phyloP scores from a whole-genome alignment of 345 rosid genomes.

The Nasturtium officinale region DNA sequence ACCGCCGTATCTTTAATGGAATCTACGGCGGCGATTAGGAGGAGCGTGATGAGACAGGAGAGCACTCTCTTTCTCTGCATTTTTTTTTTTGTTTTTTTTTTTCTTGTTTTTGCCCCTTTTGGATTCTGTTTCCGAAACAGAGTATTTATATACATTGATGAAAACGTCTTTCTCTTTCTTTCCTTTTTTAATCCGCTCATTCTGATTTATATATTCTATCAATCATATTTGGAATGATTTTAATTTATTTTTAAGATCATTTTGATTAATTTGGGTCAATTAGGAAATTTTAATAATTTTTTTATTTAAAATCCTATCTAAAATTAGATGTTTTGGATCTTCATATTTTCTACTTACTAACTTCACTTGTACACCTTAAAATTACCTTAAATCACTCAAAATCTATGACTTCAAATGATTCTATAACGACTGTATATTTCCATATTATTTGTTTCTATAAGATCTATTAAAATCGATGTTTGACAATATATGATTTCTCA shows the following conservation, averaged over 20 bases:
- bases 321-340: too few relatives aligned
- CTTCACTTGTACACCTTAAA: too few relatives aligned
- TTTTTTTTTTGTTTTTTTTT: neutral
- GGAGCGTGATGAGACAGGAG: constrained; percentile 25
- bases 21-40: constrained; percentile 21
- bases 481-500: neutral
- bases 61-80: constrained; percentile 23
- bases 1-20: constrained; percentile 16
- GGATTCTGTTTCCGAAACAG: constrained; percentile 31
- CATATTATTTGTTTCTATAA: too few relatives aligned
- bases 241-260: too few relatives aligned
- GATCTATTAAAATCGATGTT: too few relatives aligned
- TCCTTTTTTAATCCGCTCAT: neutral
- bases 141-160: constrained; percentile 32
- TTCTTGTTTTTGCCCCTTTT: constrained; percentile 24
- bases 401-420: too few relatives aligned
- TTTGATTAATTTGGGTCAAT: neutral
- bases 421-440: too few relatives aligned
- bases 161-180: constrained; percentile 9
- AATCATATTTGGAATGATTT: neutral
- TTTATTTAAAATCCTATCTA: too few relatives aligned
- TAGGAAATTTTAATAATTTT: too few relatives aligned
- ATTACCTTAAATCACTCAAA: too few relatives aligned
- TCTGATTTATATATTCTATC: neutral
- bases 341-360: too few relatives aligned